phyloP scores from a whole-genome alignment of 2,329 filamentous ascomycete species.

The Hypoxylon sp. region DNA sequence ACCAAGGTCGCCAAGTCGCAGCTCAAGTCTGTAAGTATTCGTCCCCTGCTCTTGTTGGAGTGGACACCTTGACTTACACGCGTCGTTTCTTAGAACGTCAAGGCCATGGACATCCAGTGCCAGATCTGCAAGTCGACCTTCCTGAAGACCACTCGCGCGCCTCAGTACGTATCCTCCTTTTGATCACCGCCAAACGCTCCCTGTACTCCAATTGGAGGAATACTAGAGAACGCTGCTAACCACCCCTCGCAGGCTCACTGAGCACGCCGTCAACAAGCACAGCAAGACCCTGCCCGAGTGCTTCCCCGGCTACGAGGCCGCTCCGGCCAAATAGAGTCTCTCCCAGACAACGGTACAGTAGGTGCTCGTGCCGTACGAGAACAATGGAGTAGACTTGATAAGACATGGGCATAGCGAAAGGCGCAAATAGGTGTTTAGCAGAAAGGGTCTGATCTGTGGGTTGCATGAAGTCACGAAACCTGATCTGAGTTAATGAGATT shows the following conservation, averaged over 20 bases:
- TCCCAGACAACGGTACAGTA: background rate
- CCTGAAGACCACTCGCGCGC: conserved; percentile 81
- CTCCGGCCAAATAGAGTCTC: conserved; percentile 26
- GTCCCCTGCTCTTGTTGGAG: conserved; percentile 1
- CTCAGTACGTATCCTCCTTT: conserved; percentile 68
- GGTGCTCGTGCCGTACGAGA: background rate
- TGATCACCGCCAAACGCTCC: background rate
- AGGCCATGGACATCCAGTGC: conserved; percentile 84
- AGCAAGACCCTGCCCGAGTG: conserved; percentile 79
- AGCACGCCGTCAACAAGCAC: conserved; percentile 84
- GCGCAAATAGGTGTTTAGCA: conserved; percentile 45
- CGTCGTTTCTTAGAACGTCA: conserved; percentile 69
- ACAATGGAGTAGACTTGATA: conserved; percentile 6
- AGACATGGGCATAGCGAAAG: conserved; percentile 44
- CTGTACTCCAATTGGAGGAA: background rate
- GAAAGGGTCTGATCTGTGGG: conserved; percentile 25
- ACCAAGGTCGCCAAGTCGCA: conserved; percentile 74
- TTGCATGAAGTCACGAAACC: conserved; percentile 29
- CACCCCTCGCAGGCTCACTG: conserved; percentile 67
- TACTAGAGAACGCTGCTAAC: conserved; percentile 4
- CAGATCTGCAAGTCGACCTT: conserved; percentile 83
- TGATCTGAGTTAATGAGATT: conserved; percentile 41
- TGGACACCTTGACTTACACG: conserved; percentile 16
- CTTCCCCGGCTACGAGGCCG: conserved; percentile 69
- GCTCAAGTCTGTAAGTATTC: conserved; percentile 72